These are phyloP conservation scores for Calocera viscosa DNA, from an alignment of 768 basidiomycete species.

Conservation along the genomic window DNA sequence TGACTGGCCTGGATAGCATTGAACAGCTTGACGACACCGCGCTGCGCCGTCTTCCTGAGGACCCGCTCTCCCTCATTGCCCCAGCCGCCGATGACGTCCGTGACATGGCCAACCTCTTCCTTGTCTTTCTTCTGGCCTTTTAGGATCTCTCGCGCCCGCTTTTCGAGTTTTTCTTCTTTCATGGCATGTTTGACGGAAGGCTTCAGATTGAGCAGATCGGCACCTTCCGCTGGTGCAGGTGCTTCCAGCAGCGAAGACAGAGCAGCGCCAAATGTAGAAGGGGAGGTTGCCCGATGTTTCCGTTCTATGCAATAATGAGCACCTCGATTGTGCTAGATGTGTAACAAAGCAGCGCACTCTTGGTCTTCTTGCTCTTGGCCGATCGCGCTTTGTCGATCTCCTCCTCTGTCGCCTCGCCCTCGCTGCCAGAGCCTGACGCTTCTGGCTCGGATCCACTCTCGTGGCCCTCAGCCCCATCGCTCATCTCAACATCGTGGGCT, in stretches of 20 bases:
- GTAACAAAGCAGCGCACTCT: not conserved
- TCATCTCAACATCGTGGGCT: not conserved
- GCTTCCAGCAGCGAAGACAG: slow-evolving; percentile 62
- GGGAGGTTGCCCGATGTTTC: slow-evolving; percentile 66
- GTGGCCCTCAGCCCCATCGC: not conserved
- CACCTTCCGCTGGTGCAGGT: slow-evolving; percentile 42
- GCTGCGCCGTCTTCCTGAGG: slow-evolving; percentile 22
- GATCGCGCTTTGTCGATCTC: not conserved
- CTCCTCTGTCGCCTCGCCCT: slow-evolving; percentile 1
- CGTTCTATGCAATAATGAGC: slow-evolving; percentile 31
- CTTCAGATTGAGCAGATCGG: slow-evolving; percentile 63
- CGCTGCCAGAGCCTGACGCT: not conserved
- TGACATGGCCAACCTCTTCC: slow-evolving; percentile 20
- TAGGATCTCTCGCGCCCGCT: slow-evolving; percentile 47
- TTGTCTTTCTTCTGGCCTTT: slow-evolving; percentile 19
- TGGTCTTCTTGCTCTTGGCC: slow-evolving; percentile 1
- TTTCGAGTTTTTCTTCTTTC: slow-evolving; percentile 65
- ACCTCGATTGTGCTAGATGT: too few species aligned
- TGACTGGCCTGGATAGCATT: slow-evolving; percentile 79
- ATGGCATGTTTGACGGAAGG: slow-evolving; percentile 55
- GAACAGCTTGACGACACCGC: slow-evolving; percentile 66
- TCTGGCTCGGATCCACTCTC: not conserved
- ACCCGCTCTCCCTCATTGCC: slow-evolving; percentile 22
- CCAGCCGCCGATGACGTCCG: slow-evolving; percentile 24
- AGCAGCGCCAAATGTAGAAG: slow-evolving; percentile 60